Evolutionary conservation across 1,284 basidiomycete species (phyloP).

Genomic region (Laetiporus sulphureus): DNA sequence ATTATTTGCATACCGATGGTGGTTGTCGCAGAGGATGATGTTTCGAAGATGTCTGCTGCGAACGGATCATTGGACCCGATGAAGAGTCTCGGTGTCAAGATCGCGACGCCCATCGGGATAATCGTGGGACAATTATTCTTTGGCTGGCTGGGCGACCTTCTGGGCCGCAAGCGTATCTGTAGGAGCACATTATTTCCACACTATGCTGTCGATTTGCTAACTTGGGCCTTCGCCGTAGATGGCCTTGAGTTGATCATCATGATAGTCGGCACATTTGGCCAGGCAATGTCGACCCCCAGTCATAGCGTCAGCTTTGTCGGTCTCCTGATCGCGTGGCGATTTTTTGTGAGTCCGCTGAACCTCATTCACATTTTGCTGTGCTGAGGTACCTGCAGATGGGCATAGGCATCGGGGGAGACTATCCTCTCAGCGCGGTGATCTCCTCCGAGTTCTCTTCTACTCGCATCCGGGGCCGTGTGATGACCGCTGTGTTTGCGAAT

Average conservation of each 20-base stretch:
- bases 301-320: conserved; percentile 53
- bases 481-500: conserved; percentile 49
- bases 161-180: conserved; percentile 51
- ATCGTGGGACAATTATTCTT: conserved; percentile 54
- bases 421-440: conserved; percentile 44
- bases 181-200: conserved; percentile 7
- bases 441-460: conserved; percentile 59
- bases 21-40: too few species aligned
- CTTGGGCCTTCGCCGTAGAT: conserved; percentile 39
- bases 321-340: conserved; percentile 51
- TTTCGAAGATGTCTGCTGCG: neutral
- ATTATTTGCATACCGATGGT: too few species aligned
- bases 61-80: conserved; percentile 38
- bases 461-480: conserved; percentile 46
- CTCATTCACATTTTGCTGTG: too few species aligned
- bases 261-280: conserved; percentile 42
- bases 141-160: conserved; percentile 47
- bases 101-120: conserved; percentile 62
- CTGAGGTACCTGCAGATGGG: conserved; percentile 34
- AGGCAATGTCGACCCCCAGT: conserved; percentile 42
- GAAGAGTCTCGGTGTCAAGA: conserved; percentile 74
- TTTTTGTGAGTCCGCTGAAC: conserved; percentile 30
- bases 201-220: conserved; percentile 14
- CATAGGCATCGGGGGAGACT: conserved; percentile 50
- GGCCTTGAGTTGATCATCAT: conserved; percentile 56